Base-by-base conservation (phyloP, 495 filamentous ascomycete species). In the Elasticomyces elasticus region DNA sequence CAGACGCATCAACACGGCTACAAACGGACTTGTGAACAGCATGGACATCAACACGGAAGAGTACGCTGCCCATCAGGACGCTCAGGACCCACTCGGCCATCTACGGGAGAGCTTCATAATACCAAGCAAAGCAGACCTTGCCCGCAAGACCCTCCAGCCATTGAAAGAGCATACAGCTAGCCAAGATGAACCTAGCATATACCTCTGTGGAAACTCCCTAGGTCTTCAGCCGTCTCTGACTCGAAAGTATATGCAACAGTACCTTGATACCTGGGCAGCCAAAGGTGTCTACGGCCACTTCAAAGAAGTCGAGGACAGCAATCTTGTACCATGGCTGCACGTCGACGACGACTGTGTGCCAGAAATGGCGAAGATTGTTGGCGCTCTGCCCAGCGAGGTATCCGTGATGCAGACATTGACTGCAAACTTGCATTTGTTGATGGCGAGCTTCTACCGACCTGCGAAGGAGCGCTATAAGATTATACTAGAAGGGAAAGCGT, bases 211-310 rank as follows among this genome's bases (percentile, higher is more conserved):
- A n/a, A 95, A 98, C 71, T 98, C 92, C 4, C 76, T 98, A 10
- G 92, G 92, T 38, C 76, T 94, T 28, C 92, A 97, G 65, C 94
- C 92, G 33, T 79, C 78, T 52, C 76, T 77, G 51, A 88, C 83
- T 1, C 72, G 76, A 38, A 70, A 75, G 15, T 84, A 87, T 58
- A 77, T 98, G 60, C 74, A 81, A 37, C 77, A 82, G 49, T 90
- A 95, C 64, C 79, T 98, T 27, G 71, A 76, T 22, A 85, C 88
- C 13, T 98, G 92, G 92, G 86, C 86, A 1, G 85, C 83, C 0
- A 92, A 94, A 65, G 92, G 85, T n/a, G 92, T 98, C 17, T 83
- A 82, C 41, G 92, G 91, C 0, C 92, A 98, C 72, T 96, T 96
- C 72, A 84, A 81, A 28, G 76, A 81, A n/a, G 79, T 94, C 27